Evolutionary conservation across 2,329 filamentous ascomycete genomes (phyloP), one percentile per base, ranked within the genome.

Genomic region (Alternaria brassicicola): DNA sequence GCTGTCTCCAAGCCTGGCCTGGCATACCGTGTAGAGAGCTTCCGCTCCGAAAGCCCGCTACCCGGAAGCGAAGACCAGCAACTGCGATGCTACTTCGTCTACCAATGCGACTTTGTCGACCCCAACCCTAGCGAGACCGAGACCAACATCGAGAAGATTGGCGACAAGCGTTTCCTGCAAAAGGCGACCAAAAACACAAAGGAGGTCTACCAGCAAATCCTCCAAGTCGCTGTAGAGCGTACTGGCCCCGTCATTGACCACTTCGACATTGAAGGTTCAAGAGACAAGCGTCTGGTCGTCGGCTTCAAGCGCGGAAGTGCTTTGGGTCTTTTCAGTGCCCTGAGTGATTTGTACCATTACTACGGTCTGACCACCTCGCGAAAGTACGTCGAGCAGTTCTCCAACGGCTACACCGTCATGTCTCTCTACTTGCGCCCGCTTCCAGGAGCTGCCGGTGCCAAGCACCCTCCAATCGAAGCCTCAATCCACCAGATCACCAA

Each of bases 401-500:
- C 93, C 73, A 99, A 99, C 78, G 95, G 95, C 62, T 96, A 97
- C 76, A 96, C 92, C 13, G 90, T 98, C 78, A 96, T 98, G 85
- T 97, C 93, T 68, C 87, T 97, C 63, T 99, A 99, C 79, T 85
- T 99, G 59, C 89, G 90, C 66, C 93, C 92, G 21, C 80, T 86
- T 35, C 79, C 84, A n/a, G 69, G 63, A 23, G 55, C 63, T 21
- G 65, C 65, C 39, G 80, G 81, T 9, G 76, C 79, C 61, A 84
- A 83, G 65, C 82, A 85, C 75, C 93, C 94, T 36, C 89, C 93
- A 0, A 92, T 98, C 67, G 92, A 97, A 72, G 90, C 94, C 68
- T 95, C 94, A 3, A 97, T 99, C 66, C 92, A 97, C 80, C 95
- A 99, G 80, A 97, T 99, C 82, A 96, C 95, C 82, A 98, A 98